A percentile compares a stretch with the other conserved stretches of the same genome.
Conservation (phyloP, 164 flowering plant genomes). For the Vitis vinifera region DNA sequence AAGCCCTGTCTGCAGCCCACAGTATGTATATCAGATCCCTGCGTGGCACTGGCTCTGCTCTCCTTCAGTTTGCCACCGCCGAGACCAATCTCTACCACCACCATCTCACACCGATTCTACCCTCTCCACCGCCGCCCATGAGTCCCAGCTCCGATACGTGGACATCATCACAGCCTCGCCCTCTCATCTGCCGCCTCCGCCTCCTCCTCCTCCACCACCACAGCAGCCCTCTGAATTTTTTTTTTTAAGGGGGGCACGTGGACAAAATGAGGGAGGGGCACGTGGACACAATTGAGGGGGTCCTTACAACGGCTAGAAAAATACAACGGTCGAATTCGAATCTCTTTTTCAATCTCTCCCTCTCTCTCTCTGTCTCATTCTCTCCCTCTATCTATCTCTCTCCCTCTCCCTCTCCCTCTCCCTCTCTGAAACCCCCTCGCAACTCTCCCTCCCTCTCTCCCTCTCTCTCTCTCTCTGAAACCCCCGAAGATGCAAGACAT, state of each 20-base stretch:
- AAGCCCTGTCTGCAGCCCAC: constrained; percentile 70
- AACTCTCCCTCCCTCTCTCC: background rate
- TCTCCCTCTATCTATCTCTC: background rate
- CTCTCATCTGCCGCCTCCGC: constrained; percentile 29
- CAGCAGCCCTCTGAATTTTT: too few relatives aligned
- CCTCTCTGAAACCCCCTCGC: background rate
- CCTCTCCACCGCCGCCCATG: constrained; percentile 38
- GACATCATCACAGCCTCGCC: constrained; percentile 45
- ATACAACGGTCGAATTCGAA: too few relatives aligned
- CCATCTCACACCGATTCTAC: background rate
- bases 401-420: constrained; percentile 11
- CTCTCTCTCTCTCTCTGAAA: too few relatives aligned
- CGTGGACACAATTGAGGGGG: too few relatives aligned
- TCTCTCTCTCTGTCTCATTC: constrained; percentile 5
- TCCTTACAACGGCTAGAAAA: too few relatives aligned
- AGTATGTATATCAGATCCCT: constrained; percentile 71
- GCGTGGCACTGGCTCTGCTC: constrained; percentile 72
- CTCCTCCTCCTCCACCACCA: constrained; percentile 49
- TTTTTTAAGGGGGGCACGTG: too few relatives aligned
- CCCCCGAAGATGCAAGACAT: constrained; percentile 59
- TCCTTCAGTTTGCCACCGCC: constrained; percentile 74
- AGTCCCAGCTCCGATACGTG: constrained; percentile 49
- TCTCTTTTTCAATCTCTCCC: constrained; percentile 2
- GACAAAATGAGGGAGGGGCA: too few relatives aligned
- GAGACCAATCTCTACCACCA: constrained; percentile 46